A percentile compares a stretch with the other conserved stretches of the same genome.
Conservation (phyloP, 495 filamentous ascomycete species). For the Talaromyces wortmannii region DNA sequence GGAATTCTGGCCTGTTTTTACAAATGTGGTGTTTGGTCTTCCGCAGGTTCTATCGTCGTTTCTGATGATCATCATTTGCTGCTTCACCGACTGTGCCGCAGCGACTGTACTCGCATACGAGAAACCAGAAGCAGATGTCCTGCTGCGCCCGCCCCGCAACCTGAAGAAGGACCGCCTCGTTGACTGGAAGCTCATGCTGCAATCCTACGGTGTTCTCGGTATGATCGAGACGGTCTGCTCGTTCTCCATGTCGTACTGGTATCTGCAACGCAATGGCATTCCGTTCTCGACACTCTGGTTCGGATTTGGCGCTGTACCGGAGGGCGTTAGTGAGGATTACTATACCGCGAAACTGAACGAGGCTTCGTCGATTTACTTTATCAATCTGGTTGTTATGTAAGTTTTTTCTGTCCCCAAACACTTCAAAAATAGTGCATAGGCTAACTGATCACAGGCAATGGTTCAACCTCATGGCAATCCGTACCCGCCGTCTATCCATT, state of each 20-base stretch:
- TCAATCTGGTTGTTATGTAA: slow-evolving; percentile 64
- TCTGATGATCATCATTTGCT: slow-evolving; percentile 66
- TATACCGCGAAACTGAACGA: slow-evolving; percentile 32
- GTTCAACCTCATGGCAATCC: slow-evolving; percentile 42
- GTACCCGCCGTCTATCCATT: slow-evolving; percentile 42
- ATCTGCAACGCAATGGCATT: slow-evolving; percentile 38
- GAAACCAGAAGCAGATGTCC: slow-evolving; percentile 60
- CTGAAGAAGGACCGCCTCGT: slow-evolving; percentile 53
- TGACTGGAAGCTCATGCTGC: slow-evolving; percentile 42
- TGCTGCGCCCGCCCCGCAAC: slow-evolving; percentile 56
- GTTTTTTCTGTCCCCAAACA: slow-evolving; percentile 7
- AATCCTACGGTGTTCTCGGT: slow-evolving; percentile 44
- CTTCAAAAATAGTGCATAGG: slow-evolving; percentile 12
- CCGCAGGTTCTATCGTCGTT: slow-evolving; percentile 63
- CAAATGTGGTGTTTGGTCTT: slow-evolving; percentile 64
- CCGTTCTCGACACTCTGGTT: slow-evolving; percentile 36
- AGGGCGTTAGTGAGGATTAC: slow-evolving; percentile 40
- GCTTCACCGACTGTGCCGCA: slow-evolving; percentile 54
- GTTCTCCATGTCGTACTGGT: slow-evolving; percentile 46
- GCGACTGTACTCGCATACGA: slow-evolving; percentile 67
- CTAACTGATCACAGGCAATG: slow-evolving; percentile 36
- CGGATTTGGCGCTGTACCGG: slow-evolving; percentile 37
- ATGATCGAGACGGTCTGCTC: slow-evolving; percentile 41
- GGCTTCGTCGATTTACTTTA: slow-evolving; percentile 63
- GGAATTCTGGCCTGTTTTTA: slow-evolving; percentile 70